Base-by-base conservation (phyloP, 2,329 filamentous ascomycete genomes). In the Talaromyces sp. region DNA sequence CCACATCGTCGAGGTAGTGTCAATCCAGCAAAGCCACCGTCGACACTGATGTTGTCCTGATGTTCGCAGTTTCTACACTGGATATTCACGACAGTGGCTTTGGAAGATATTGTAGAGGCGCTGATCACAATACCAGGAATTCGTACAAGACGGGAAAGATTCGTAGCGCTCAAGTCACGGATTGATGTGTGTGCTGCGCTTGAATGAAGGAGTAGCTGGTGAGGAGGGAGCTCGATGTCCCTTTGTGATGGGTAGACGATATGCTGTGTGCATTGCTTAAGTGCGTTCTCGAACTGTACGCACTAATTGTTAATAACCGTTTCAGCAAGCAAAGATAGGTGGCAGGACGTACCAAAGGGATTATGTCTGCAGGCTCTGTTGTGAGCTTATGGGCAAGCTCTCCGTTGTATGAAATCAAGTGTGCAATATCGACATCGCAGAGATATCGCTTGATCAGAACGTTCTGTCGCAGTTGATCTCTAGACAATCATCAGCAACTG, bases 71-170 rank as follows among this genome's bases (percentile, higher is more conserved):
- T 93, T 69, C 93, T 88, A 81, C 95, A 99, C 78, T 96, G 89
- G 61, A 99, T 90, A 67, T 91, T 86, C 27, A 99, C 84, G 31
- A 89, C 84, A 7, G 93, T 97, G 5, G 95, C 92, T 82, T 99
- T 98, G 13, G 94, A 98, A 2, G 93, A 97, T 77, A 98, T 90
- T 19, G 96, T 96, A 0, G 94, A 97, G 56, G 95, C 95, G 56
- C 95, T 94, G 69, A 99, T 99, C 66, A 99, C 92, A 69, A 99
- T 99, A 60, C 95, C 96, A 0, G 95, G 95, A 65, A 99, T 96
- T 64, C 94, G 88, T 45, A 99, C 94, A n/a, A 99, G 89, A 71
- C 93, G 89, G 5, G 94, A 93, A 70, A 99, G 96, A 68, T 92
- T 94, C 68, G 91, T 90, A 9, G 95, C 96, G 72, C 96, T 95